Base-by-base conservation (phyloP, 2,329 filamentous ascomycete species). In the Talaromyces sp. region DNA sequence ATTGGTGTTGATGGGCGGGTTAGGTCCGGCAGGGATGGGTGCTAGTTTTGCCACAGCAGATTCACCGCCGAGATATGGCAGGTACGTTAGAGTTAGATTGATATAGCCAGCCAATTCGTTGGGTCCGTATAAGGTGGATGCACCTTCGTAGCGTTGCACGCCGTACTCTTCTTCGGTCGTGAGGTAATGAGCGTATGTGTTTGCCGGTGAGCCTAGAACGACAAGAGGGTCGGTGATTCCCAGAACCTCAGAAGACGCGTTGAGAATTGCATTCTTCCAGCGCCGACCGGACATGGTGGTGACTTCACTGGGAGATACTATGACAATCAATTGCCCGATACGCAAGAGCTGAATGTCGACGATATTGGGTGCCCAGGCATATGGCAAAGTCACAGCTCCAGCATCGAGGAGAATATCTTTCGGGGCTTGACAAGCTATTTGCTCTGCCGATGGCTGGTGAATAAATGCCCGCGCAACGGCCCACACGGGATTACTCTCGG, bases 121-220 rank as follows among this genome's bases (percentile, higher is more conserved):
- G 2, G 86, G 90, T 0, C 94, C 94, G 75, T 91, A 95, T 2
- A 98, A 86, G 0, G 94, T 98, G 7, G 90, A 94, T 0, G 92
- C 94, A n/a, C 93, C 94, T 79, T 98, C 94, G 78, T 97, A 97
- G 10, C 94, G 89, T 79, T 97, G 94, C 54, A 95, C 82, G 13
- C 81, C 79, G 75, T 95, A 96, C 76, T 96, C 91, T 75, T 96
- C 91, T 33, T 88, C 85, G 0, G 92, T 94, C 1, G 89, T 78
- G 66, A 92, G 87, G 76, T 94, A 94, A 77, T 94, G 91, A 3
- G 91, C 89, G 76, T 98, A 98, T 66, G 87, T 93, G 75, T 98
- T 98, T 60, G 92, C 92, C 0, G 94, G 93, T 0, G 91, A 93
- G 31, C 93, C 92, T 0, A 97, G 82, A 1, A 97, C 90, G 3